Evolutionary conservation across 805 yeast species (phyloP).

Genomic region (Saccharomycopsis sp.): DNA sequence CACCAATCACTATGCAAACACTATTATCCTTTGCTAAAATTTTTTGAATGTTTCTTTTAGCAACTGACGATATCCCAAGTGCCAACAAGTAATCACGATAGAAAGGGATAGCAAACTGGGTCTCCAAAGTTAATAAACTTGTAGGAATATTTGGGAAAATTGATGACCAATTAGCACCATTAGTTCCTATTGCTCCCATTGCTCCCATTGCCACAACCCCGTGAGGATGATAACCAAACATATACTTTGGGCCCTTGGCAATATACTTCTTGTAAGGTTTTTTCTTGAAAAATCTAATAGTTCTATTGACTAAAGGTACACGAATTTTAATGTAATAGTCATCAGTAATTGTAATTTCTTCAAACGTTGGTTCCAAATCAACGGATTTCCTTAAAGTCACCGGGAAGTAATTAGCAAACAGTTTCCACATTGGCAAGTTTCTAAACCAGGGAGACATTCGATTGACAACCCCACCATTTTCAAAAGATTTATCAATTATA

Average conservation of each 20-base stretch:
- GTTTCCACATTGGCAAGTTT: conserved; percentile 53
- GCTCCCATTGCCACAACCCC: conserved; percentile 93
- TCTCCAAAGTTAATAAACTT: conserved; percentile 70
- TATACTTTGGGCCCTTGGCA: conserved; percentile 60
- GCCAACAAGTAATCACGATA: conserved; percentile 80
- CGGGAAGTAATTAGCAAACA: conserved; percentile 77
- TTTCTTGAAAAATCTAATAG: not conserved
- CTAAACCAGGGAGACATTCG: conserved; percentile 54
- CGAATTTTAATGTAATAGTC: conserved; percentile 20
- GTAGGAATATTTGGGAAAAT: conserved; percentile 79
- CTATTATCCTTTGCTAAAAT: conserved; percentile 58
- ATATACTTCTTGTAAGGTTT: conserved; percentile 10
- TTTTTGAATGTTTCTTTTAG: conserved; percentile 60
- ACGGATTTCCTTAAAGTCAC: conserved; percentile 59
- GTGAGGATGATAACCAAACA: conserved; percentile 94
- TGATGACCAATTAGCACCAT: conserved; percentile 62
- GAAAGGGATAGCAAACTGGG: conserved; percentile 78
- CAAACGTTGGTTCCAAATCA: conserved; percentile 69
- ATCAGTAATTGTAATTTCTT: conserved; percentile 27
- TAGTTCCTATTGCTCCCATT: conserved; percentile 76
- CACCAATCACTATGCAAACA: conserved; percentile 86
- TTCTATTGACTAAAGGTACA: not conserved
- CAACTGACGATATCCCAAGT: conserved; percentile 80
- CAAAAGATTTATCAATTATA: conserved; percentile 55
- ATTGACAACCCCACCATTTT: conserved; percentile 60